phyloP scores from a whole-genome alignment of 2,329 filamentous ascomycete genomes.

The Falciphora oryzae region DNA sequence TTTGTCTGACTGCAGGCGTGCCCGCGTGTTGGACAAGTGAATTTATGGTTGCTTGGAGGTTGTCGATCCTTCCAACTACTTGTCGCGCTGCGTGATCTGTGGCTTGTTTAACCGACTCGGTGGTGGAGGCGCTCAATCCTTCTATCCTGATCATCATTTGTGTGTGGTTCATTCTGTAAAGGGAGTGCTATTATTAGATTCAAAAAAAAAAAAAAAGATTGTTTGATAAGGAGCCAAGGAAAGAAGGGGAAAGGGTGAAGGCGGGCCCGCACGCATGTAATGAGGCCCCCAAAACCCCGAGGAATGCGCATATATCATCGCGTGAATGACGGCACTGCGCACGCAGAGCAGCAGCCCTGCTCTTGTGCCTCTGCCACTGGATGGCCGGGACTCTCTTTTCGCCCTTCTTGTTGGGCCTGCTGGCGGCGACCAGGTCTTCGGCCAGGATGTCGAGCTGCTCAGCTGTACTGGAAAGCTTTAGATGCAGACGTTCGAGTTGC shows the following conservation, averaged over 20 bases:
- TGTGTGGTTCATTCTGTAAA: not conserved
- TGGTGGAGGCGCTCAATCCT: not conserved
- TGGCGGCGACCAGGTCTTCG: not conserved
- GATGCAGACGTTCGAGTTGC: not conserved
- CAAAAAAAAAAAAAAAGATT: no score
- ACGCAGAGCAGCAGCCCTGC: not conserved
- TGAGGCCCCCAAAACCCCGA: not conserved
- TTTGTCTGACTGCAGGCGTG: no score
- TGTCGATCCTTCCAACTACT: not conserved
- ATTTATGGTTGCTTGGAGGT: not conserved
- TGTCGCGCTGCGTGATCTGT: not conserved
- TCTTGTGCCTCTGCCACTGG: constrained; percentile 4
- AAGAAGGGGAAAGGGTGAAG: not conserved
- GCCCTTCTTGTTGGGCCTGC: not conserved
- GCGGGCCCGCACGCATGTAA: not conserved
- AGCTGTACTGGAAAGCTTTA: not conserved
- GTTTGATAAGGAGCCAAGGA: no score
- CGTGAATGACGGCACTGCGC: not conserved
- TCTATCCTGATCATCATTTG: not conserved
- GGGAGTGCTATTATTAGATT: not conserved
- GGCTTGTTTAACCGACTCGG: not conserved
- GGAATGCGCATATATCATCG: not conserved
- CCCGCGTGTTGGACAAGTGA: no score
- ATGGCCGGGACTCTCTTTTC: not conserved
- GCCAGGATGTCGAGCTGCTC: constrained; percentile 1